Evolutionary conservation across 225 moss, liverwort and hornwort species (phyloP).

Genomic region (Lunularia cruciata): DNA sequence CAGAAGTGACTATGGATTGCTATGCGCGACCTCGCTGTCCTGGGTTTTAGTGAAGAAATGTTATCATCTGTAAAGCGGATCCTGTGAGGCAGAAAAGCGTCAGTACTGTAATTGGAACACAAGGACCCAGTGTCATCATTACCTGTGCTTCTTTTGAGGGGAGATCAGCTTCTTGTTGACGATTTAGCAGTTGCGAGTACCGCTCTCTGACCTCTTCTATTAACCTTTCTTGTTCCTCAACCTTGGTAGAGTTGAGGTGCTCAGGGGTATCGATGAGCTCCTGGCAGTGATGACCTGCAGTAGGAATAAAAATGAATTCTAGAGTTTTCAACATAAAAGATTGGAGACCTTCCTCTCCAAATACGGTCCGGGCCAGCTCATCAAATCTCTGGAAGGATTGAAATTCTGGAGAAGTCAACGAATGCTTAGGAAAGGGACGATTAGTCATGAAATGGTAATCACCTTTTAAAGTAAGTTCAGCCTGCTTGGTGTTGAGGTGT

Average conservation of each 20-base stretch:
- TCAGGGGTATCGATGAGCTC: constrained; percentile 38
- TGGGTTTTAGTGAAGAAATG: too few relatives aligned
- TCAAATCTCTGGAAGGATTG: not conserved
- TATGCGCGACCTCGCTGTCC: too few relatives aligned
- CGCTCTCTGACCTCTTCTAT: constrained; percentile 18
- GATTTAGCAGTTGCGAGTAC: constrained; percentile 20
- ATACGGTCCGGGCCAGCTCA: too few relatives aligned
- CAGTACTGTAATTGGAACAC: too few relatives aligned
- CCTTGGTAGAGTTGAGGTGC: constrained; percentile 13
- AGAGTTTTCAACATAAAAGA: too few relatives aligned
- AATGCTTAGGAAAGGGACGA: too few relatives aligned
- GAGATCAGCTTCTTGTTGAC: constrained; percentile 28
- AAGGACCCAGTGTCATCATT: too few relatives aligned
- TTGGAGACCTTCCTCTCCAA: too few relatives aligned
- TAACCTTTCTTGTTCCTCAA: constrained; percentile 28
- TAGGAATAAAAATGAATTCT: too few relatives aligned
- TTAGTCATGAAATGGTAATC: not conserved
- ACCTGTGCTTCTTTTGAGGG: constrained; percentile 41
- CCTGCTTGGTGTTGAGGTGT: constrained; percentile 22
- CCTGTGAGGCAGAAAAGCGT: too few relatives aligned
- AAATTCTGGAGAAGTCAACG: not conserved
- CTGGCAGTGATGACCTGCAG: constrained; percentile 38
- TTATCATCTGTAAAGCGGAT: too few relatives aligned
- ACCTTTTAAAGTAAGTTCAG: constrained; percentile 38
- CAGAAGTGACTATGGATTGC: too few relatives aligned